Conservation (phyloP, 2,329 filamentous ascomycete genomes). For the Davidsoniella neocaledoniae region DNA sequence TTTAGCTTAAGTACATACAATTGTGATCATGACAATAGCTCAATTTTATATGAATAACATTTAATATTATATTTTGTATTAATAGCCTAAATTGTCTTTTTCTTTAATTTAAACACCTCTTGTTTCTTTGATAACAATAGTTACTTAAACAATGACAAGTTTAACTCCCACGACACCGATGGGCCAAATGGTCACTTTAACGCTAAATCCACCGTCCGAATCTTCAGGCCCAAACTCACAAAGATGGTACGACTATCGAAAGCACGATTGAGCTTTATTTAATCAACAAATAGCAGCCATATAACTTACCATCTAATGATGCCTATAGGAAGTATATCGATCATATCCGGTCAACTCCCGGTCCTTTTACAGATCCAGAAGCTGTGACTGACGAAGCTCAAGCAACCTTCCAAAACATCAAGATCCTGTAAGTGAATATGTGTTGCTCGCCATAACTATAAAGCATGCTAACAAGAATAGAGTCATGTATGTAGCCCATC, state of each 20-base stretch:
- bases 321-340: slow-evolving; percentile 64
- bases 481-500: slow-evolving; percentile 29
- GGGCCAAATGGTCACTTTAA: slow-evolving; percentile 8
- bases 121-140: no score
- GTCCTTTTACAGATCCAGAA: slow-evolving; percentile 63
- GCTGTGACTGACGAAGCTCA: slow-evolving; percentile 35
- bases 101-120: no score
- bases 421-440: slow-evolving; percentile 46
- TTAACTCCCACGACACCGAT: not conserved
- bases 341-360: slow-evolving; percentile 55
- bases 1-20: no score
- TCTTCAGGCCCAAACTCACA: not conserved
- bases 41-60: no score
- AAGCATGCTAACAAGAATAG: slow-evolving; percentile 19
- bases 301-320: not conserved
- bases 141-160: not conserved
- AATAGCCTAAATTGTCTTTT: no score
- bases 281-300: not conserved
- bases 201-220: slow-evolving; percentile 5
- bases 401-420: slow-evolving; percentile 47
- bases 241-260: not conserved
- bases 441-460: not conserved
- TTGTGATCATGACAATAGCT: no score
- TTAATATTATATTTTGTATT: no score
- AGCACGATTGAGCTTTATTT: not conserved